Evolutionary conservation across 2,329 filamentous ascomycete species (phyloP).

Genomic region (Fusarium pseudoanthophilum): DNA sequence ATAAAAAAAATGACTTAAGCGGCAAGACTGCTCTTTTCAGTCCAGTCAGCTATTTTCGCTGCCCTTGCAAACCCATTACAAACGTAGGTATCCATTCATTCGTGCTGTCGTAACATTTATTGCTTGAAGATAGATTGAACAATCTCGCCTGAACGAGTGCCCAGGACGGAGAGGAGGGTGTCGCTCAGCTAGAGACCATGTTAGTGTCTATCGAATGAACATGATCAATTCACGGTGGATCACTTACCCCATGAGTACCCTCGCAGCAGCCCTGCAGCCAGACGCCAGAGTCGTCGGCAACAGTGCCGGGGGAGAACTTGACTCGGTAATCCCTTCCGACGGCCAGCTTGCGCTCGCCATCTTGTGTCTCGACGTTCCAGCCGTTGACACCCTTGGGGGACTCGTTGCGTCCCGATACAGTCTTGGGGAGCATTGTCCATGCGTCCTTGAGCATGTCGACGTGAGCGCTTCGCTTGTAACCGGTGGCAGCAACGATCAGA

Average conservation of each 20-base stretch:
- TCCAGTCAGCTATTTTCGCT: slow-evolving; percentile 41
- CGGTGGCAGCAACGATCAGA: slow-evolving; percentile 86
- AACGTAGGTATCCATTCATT: slow-evolving; percentile 33
- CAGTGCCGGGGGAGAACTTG: slow-evolving; percentile 72
- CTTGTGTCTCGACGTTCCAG: slow-evolving; percentile 54
- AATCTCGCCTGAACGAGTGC: slow-evolving; percentile 80
- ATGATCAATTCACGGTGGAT: background rate
- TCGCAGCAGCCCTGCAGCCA: slow-evolving; percentile 97
- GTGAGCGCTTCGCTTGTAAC: slow-evolving; percentile 83
- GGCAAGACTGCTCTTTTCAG: slow-evolving; percentile 19
- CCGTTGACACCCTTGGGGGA: slow-evolving; percentile 52
- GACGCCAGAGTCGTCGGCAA: slow-evolving; percentile 79
- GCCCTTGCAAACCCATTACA: slow-evolving; percentile 38
- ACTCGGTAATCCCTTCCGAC: slow-evolving; percentile 84
- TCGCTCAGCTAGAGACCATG: slow-evolving; percentile 72
- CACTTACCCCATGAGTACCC: slow-evolving; percentile 86
- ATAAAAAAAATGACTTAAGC: slow-evolving; percentile 22
- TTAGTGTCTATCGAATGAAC: slow-evolving; percentile 32
- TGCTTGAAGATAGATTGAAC: slow-evolving; percentile 75
- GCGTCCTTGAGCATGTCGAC: slow-evolving; percentile 78
- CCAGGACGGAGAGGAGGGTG: slow-evolving; percentile 81
- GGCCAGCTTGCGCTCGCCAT: slow-evolving; percentile 63
- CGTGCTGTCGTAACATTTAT: slow-evolving; percentile 40
- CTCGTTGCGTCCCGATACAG: slow-evolving; percentile 44
- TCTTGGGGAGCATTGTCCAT: slow-evolving; percentile 71